These are phyloP conservation scores for Eucalyptus coolabah DNA, from an alignment of 345 rosid species.

Conservation along the genomic window DNA sequence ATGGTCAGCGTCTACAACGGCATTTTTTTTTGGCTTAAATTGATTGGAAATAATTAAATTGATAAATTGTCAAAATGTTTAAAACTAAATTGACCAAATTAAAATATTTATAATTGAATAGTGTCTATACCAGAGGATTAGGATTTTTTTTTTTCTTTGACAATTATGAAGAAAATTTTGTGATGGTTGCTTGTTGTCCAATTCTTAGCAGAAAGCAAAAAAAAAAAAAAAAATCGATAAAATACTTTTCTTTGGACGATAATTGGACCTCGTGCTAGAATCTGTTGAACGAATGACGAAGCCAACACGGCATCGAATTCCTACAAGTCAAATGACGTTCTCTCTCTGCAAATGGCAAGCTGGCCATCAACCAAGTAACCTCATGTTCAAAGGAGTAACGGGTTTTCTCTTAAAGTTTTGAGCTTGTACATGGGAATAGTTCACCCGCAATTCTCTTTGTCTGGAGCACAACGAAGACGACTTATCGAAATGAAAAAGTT, in stretches of 20 bases:
- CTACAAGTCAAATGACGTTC: background rate
- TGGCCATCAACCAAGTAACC: background rate
- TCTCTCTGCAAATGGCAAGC: background rate
- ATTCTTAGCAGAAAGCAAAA: background rate
- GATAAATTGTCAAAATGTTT: background rate
- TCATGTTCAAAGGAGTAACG: background rate
- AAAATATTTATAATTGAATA: background rate
- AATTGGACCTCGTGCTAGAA: background rate
- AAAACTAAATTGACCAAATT: background rate
- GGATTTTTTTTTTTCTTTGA: background rate
- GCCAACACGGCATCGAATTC: background rate
- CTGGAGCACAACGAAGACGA: background rate
- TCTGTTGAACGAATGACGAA: background rate
- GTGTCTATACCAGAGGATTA: fast-evolving
- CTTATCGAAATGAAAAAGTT: background rate
- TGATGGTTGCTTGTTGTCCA: background rate
- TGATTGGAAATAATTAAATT: background rate
- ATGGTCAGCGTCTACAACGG: fast-evolving
- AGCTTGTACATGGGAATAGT: background rate
- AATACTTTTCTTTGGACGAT: background rate
- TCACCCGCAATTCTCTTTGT: background rate
- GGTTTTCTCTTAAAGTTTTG: background rate
- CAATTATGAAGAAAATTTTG: background rate
- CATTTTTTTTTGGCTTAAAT: background rate
- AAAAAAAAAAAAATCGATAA: background rate